These are phyloP conservation scores for Penicillium soppii DNA, from an alignment of 495 filamentous ascomycete species.

Conservation along the genomic window DNA sequence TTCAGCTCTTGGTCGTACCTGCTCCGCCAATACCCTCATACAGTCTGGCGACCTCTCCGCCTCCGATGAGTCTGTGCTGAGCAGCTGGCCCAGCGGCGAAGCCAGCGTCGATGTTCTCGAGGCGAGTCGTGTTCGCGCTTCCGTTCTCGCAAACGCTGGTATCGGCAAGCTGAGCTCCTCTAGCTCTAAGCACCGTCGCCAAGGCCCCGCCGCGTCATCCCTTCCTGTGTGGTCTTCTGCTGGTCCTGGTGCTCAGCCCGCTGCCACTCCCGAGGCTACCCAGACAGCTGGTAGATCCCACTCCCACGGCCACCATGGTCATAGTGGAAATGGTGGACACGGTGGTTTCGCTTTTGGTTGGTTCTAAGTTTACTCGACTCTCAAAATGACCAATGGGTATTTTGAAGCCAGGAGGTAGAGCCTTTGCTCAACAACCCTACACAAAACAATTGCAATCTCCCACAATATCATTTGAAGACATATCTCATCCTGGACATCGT, in stretches of 20 bases:
- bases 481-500: too few species aligned
- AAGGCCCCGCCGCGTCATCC: background rate
- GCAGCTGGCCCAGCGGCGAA: slow-evolving; percentile 24
- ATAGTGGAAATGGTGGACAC: background rate
- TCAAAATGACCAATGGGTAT: too few species aligned
- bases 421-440: too few species aligned
- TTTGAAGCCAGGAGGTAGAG: too few species aligned
- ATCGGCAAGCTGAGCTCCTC: slow-evolving; percentile 25
- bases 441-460: too few species aligned
- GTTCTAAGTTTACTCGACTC: too few species aligned
- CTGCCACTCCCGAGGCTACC: slow-evolving; percentile 3
- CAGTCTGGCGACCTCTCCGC: slow-evolving; percentile 21
- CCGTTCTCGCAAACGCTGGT: slow-evolving; percentile 29
- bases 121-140: slow-evolving; percentile 21
- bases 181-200: slow-evolving; percentile 10
- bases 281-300: slow-evolving; percentile 12
- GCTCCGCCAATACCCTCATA: slow-evolving; percentile 24
- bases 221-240: slow-evolving; percentile 11
- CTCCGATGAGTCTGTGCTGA: slow-evolving; percentile 23
- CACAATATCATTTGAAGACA: too few species aligned
- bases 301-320: too few species aligned
- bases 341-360: background rate
- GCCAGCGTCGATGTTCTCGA: slow-evolving; percentile 15
- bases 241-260: slow-evolving; percentile 10
- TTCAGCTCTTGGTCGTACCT: slow-evolving; percentile 27